Evolutionary conservation across 495 filamentous ascomycete genomes (phyloP).

Genomic region (Aspergillus panamensis): DNA sequence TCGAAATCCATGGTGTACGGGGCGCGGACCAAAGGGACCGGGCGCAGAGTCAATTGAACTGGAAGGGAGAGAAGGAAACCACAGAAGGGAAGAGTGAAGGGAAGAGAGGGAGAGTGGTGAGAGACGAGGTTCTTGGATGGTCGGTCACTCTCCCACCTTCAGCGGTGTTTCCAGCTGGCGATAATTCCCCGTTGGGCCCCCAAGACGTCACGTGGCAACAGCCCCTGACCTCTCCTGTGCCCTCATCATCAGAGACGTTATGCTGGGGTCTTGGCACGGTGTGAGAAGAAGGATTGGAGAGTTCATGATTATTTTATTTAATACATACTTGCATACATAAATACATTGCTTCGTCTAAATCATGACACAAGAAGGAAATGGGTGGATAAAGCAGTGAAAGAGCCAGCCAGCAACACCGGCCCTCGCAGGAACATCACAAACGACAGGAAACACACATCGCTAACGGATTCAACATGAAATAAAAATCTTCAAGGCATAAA

Average conservation of each 20-base stretch:
- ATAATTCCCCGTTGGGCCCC: slow-evolving; percentile 29
- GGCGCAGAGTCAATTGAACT: slow-evolving; percentile 17
- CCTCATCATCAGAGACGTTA: background rate
- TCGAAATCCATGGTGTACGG: slow-evolving; percentile 72
- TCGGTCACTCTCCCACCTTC: background rate
- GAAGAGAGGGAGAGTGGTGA: slow-evolving; percentile 4
- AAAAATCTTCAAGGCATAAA: background rate
- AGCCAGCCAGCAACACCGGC: background rate
- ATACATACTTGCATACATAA: slow-evolving; percentile 24
- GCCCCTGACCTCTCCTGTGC: slow-evolving; percentile 27
- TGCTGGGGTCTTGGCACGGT: too few relatives aligned
- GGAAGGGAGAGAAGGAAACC: slow-evolving; percentile 11
- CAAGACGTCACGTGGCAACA: slow-evolving; percentile 34
- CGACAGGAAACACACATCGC: slow-evolving; percentile 6
- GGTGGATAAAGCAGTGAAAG: background rate
- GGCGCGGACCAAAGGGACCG: slow-evolving; percentile 3
- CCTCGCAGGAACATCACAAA: slow-evolving; percentile 11
- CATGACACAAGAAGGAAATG: slow-evolving; percentile 14
- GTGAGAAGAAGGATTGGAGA: too few relatives aligned
- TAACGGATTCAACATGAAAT: slow-evolving; percentile 3
- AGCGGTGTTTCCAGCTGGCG: slow-evolving; percentile 33
- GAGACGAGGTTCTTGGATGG: background rate
- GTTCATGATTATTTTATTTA: slow-evolving; percentile 3
- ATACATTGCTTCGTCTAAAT: slow-evolving; percentile 20
- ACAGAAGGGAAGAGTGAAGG: slow-evolving; percentile 9